These are phyloP conservation scores for Vickermania spadyakhi DNA, from an alignment of 208 protist genomes.

Conservation along the genomic window DNA sequence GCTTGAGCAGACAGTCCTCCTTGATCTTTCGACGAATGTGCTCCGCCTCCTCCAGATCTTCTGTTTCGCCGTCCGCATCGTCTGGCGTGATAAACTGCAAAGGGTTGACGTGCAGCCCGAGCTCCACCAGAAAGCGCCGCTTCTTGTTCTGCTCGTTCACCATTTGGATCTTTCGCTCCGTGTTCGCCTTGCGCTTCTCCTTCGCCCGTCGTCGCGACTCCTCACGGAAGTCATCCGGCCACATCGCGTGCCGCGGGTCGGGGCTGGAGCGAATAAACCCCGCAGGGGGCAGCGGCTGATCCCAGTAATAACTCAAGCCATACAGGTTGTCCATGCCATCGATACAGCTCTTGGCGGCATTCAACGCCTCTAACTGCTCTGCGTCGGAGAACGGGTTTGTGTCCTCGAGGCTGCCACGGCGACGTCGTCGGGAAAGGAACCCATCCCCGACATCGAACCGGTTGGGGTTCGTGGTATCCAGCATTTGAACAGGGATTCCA, in stretches of 20 bases:
- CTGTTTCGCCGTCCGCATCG: constrained; percentile 12
- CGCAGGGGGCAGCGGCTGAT: constrained; percentile 41
- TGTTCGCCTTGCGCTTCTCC: background rate
- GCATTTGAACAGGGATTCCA: background rate
- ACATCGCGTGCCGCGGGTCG: constrained; percentile 60
- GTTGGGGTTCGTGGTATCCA: background rate
- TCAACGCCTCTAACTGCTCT: background rate
- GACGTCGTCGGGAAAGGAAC: background rate
- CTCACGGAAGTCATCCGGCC: constrained; percentile 25
- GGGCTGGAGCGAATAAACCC: constrained; percentile 66
- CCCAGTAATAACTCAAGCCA: constrained; percentile 67
- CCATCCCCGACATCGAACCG: background rate
- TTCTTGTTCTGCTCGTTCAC: constrained; percentile 12
- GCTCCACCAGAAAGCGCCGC: constrained; percentile 8
- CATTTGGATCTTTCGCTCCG: constrained; percentile 4
- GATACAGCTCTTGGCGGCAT: constrained; percentile 14
- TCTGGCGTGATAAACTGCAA: constrained; percentile 5
- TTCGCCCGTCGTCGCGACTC: constrained; percentile 1
- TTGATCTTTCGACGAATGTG: background rate
- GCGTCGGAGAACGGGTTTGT: background rate
- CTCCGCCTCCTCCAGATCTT: background rate
- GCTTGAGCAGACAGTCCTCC: constrained; percentile 1
- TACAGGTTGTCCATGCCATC: constrained; percentile 49
- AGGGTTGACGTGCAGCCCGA: background rate
- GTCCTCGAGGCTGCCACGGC: background rate